Evolutionary conservation across 2,329 filamentous ascomycete genomes (phyloP).

Genomic region (Cladosporium oxysporum): DNA sequence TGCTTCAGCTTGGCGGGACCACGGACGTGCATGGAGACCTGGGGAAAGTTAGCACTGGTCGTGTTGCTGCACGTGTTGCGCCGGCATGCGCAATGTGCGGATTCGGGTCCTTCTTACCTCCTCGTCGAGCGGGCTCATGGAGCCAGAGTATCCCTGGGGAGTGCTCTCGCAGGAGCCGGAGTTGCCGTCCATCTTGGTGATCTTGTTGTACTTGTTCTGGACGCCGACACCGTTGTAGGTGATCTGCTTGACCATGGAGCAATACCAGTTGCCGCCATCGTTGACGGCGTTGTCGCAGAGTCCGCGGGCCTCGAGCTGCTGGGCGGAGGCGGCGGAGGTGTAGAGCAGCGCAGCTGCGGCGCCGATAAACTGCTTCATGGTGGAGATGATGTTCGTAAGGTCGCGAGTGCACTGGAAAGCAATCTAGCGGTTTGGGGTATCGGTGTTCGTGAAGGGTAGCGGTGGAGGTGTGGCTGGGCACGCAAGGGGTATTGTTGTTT

Average conservation of each 20-base stretch:
- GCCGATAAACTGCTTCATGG: conserved; percentile 36
- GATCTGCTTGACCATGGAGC: conserved; percentile 64
- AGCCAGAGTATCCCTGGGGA: conserved; percentile 58
- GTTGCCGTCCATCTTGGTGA: conserved; percentile 60
- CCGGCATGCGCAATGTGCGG: not conserved
- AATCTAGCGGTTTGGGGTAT: conserved; percentile 12
- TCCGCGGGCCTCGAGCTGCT: conserved; percentile 23
- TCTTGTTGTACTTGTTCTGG: conserved; percentile 59
- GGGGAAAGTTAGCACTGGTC: conserved; percentile 10
- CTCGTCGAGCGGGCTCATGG: conserved; percentile 67
- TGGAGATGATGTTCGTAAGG: conserved; percentile 22
- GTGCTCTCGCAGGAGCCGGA: conserved; percentile 58
- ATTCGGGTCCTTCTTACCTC: conserved; percentile 55
- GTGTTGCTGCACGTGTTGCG: not conserved
- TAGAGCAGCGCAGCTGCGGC: conserved; percentile 36
- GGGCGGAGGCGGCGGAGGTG: conserved; percentile 29
- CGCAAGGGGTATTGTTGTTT: conserved; percentile 18
- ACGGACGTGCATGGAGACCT: conserved; percentile 73
- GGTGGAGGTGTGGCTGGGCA: conserved; percentile 7
- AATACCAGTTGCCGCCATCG: conserved; percentile 64
- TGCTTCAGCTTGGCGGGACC: conserved; percentile 68
- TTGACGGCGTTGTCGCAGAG: conserved; percentile 35
- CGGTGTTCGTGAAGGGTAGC: conserved; percentile 6
- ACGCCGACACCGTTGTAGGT: conserved; percentile 59
- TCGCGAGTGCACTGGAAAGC: conserved; percentile 16